Conservation (phyloP, 2,329 filamentous ascomycete genomes). For the Diplocarpon rosae region DNA sequence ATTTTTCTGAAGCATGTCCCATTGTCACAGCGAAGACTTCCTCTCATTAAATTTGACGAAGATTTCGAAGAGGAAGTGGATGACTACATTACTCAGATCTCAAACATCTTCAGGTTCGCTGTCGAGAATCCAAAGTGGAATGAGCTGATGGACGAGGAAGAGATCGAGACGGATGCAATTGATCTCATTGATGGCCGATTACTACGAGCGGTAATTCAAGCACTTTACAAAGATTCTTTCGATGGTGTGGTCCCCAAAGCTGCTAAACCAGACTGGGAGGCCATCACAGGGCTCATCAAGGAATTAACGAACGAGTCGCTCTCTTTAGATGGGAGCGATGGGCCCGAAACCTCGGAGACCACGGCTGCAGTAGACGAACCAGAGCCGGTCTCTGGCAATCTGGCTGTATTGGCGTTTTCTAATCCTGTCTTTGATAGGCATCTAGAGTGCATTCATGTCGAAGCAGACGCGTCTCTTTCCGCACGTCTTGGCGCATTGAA, state of each 20-base stretch:
- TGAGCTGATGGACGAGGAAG: conserved; percentile 16
- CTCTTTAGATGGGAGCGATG: conserved; percentile 21
- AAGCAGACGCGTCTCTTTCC: conserved; percentile 23
- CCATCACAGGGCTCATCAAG: conserved; percentile 20
- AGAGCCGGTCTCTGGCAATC: conserved; percentile 7
- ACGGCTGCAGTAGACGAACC: conserved; percentile 9
- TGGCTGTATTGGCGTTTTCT: conserved; percentile 35
- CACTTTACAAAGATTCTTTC: conserved; percentile 18
- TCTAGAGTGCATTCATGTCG: conserved; percentile 33
- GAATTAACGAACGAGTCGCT: conserved; percentile 26
- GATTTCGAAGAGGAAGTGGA: conserved; percentile 27
- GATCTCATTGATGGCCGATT: conserved; percentile 47
- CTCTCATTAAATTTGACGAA: conserved; percentile 26
- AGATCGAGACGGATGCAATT: conserved; percentile 34
- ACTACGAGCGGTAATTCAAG: conserved; percentile 23
- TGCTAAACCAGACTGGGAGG: conserved; percentile 20
- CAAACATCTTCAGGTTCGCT: conserved; percentile 22
- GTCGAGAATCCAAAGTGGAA: conserved; percentile 27
- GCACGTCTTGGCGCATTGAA: conserved; percentile 22
- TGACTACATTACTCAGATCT: conserved; percentile 31
- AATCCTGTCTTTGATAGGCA: conserved; percentile 37
- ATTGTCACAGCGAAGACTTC: conserved; percentile 30
- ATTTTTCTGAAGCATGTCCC: conserved; percentile 32
- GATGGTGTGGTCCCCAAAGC: conserved; percentile 11
- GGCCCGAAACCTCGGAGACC: conserved; percentile 11